These are phyloP conservation scores for Starmera quercuum DNA, from an alignment of 805 yeast species.

Conservation along the genomic window DNA sequence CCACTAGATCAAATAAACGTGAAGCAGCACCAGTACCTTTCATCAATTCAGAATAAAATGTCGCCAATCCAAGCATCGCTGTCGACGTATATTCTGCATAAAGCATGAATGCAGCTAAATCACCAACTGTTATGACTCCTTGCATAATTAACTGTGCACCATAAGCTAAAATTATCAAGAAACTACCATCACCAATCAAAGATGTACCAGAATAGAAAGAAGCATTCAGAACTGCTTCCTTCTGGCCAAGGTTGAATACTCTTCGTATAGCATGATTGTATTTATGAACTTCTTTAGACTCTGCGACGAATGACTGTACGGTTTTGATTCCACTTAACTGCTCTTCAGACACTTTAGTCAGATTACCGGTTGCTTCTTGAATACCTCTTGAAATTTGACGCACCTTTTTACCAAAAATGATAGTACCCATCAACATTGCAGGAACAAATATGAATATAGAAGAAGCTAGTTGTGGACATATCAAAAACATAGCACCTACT, in stretches of 20 bases:
- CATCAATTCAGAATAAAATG: constrained; percentile 92
- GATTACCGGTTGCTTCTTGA: constrained; percentile 79
- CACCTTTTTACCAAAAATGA: constrained; percentile 76
- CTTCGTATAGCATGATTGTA: constrained; percentile 68
- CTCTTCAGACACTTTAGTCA: constrained; percentile 90
- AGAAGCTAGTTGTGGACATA: constrained; percentile 73
- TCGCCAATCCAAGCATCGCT: constrained; percentile 86
- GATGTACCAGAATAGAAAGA: constrained; percentile 72
- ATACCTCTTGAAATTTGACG: constrained; percentile 67
- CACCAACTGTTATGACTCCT: constrained; percentile 80
- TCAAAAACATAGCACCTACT: constrained; percentile 81
- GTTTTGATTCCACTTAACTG: constrained; percentile 83
- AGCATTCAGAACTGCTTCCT: constrained; percentile 77
- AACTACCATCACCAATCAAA: constrained; percentile 75
- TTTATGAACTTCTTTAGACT: constrained; percentile 66
- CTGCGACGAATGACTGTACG: constrained; percentile 89
- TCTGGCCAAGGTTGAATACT: constrained; percentile 59
- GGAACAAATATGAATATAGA: constrained; percentile 78
- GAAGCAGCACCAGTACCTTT: constrained; percentile 97
- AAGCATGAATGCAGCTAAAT: constrained; percentile 87
- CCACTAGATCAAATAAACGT: constrained; percentile 81
- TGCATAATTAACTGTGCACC: constrained; percentile 78
- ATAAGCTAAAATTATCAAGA: constrained; percentile 65
- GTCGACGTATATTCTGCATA: constrained; percentile 93
- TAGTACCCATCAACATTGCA: constrained; percentile 68